Evolutionary conservation across 2,329 filamentous ascomycete genomes (phyloP), one percentile per base, ranked within the genome.

Genomic region (Cytospora piceae): DNA sequence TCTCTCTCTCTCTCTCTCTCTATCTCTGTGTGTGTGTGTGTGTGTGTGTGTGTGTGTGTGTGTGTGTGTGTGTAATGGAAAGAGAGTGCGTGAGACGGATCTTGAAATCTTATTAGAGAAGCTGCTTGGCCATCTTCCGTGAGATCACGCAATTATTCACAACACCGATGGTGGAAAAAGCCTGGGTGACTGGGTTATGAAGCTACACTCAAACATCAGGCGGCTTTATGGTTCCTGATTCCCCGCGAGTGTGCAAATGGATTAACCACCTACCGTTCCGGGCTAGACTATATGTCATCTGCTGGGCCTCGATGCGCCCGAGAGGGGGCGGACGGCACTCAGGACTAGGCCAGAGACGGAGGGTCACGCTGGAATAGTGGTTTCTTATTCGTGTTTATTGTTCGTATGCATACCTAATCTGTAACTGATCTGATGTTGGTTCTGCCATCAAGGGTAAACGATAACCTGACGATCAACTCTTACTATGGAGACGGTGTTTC

Each of bases 341-440:
- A 49, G 27, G 32, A 37, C 65, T 65, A 67, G 62, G 37, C 66
- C 63, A 52, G 53, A 62, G 58, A 49, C 46, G 66, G 66, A 65
- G 54, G 58, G 66, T 67, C 66, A 58, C 63, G 39, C 42, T 51
- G 54, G 52, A 12, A 17, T 14, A 57, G 52, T 22, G 20, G 34
- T 37, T 42, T 63, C 46, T 49, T 14, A 49, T 49, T 49, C 46
- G 46, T 49, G 20, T 22, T 22, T 49, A 12, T 49, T 12, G 11
- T 22, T 22, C 11, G 46, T 49, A 22, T 24, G 46, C 22, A 5
- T 20, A 22, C n/a, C 22, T 49, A 49, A 49, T 49, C 46, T 49
- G 46, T 49, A 49, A 24, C n/a, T 49, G 46, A 22, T 49, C 46
- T 49, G n/a, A 49, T 49, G 34, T 24, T 24, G 46, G 20, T 22